phyloP scores from a whole-genome alignment of 179 eudicot genomes.

The Patellifolia procumbens region DNA sequence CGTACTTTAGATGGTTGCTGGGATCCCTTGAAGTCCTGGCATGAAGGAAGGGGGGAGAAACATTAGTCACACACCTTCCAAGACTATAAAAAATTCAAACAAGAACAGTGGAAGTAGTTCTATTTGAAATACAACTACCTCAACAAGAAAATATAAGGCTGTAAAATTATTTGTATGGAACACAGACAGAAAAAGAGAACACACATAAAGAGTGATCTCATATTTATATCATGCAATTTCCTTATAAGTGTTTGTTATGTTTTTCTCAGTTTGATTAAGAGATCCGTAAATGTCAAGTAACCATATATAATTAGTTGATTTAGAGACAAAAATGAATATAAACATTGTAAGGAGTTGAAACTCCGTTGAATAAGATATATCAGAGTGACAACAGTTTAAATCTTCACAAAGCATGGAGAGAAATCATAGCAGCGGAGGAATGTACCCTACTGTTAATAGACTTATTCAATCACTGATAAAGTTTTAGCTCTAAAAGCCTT shows the following conservation, averaged over 20 bases:
- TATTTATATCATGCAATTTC: too few relatives aligned
- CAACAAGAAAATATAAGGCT: neutral
- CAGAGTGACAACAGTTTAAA: neutral
- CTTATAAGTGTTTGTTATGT: neutral
- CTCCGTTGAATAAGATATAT: neutral
- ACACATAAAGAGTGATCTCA: too few relatives aligned
- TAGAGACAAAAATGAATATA: neutral
- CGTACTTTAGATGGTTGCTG: conserved; percentile 60
- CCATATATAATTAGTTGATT: neutral
- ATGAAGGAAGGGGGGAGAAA: conserved; percentile 1
- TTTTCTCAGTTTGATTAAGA: neutral
- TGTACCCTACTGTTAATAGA: too few relatives aligned
- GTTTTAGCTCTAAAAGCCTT: too few relatives aligned
- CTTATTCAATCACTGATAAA: too few relatives aligned
- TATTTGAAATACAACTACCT: neutral
- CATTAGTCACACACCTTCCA: neutral
- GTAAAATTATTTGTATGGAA: neutral
- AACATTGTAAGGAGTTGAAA: neutral
- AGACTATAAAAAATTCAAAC: neutral
- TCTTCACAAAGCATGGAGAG: neutral
- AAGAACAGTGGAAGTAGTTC: neutral
- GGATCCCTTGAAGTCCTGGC: conserved; percentile 45
- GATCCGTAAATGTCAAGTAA: neutral
- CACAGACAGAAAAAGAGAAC: too few relatives aligned
- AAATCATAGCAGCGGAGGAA: neutral